Evolutionary conservation across 78 protist genomes (phyloP).

Genomic region (Dictyostelium citrinum): DNA sequence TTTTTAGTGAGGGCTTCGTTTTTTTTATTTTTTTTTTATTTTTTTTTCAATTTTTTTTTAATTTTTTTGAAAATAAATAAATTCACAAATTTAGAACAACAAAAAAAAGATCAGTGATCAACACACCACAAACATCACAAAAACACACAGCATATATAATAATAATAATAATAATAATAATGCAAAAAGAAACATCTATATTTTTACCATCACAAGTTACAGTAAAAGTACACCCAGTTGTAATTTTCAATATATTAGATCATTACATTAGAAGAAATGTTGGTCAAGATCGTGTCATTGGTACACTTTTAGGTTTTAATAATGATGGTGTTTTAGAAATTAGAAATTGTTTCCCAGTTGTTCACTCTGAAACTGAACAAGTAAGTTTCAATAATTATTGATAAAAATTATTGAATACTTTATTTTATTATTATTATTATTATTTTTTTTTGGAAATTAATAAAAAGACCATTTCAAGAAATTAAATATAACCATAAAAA

Average conservation of each 20-base stretch:
- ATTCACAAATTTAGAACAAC: background rate
- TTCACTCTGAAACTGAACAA: slow-evolving; percentile 81
- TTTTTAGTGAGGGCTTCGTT: background rate
- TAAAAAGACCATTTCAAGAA: too few species aligned
- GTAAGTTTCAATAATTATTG: slow-evolving; percentile 33
- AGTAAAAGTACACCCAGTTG: slow-evolving; percentile 81
- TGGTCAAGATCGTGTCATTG: slow-evolving; percentile 82
- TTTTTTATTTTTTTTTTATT: slow-evolving; percentile 3
- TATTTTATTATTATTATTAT: too few species aligned
- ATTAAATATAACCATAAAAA: background rate
- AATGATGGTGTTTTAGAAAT: slow-evolving; percentile 86
- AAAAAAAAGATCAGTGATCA: slow-evolving; percentile 1
- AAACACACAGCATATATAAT: background rate
- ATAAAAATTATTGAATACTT: too few species aligned
- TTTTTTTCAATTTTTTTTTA: background rate
- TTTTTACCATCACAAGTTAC: slow-evolving; percentile 47
- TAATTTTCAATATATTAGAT: slow-evolving; percentile 78
- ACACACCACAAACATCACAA: background rate
- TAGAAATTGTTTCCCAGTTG: slow-evolving; percentile 84
- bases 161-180: slow-evolving; percentile 1
- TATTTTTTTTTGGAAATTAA: too few species aligned
- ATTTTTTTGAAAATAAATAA: background rate
- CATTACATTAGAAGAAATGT: slow-evolving; percentile 80
- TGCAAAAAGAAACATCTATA: slow-evolving; percentile 71
- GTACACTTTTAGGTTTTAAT: slow-evolving; percentile 78